Evolutionary conservation across 345 rosid genomes (phyloP), one percentile per base, ranked within the genome.

Genomic region (Bruguiera gymnorhiza): DNA sequence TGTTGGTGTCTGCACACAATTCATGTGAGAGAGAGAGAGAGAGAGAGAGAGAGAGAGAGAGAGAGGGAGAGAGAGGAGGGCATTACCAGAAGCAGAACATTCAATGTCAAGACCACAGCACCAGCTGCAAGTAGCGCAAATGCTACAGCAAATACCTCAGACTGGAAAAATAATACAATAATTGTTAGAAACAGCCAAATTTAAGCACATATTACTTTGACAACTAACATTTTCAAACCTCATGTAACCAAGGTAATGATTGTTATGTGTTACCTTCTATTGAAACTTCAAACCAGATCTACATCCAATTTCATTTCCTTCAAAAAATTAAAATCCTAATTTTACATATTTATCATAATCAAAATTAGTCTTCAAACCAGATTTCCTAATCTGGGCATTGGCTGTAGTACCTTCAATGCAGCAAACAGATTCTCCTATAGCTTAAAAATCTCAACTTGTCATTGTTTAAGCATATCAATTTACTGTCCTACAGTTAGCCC

Each of bases 141-240:
- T 73, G 99, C 99, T 79, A 90, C 98, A 0, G 98, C 98, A 73
- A 95, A 95, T 52, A 95, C 96, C 82, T 95, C 96, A 5, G 98
- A 92, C 97, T 92, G 87, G 61, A 36, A 70, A 19, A 69, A 53
- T 1, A 63, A 55, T 3, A 71, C 4, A 31, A 63, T 64, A 66
- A 67, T 6, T 8, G 77, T 74, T 56, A 74, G 37, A 23, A 43
- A 21, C 8, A 50, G 24, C n/a, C 27, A 32, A 29, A 2, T 24
- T 4, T 32, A 1, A 26, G 4, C 64, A 15, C 62, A 30, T 15
- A 20, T 21, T 62, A 10, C 39, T 46, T 20, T 55, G 58, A 72
- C 15, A 65, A 60, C 3, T 8, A 29, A 56, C 3, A 55, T 21
- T 16, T 55, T 55, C 60, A 23, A 55, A 55, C 6, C 24, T 55